Percentiles rank a stretch among this genome's conserved stretches.
Evolutionary conservation across 2,329 filamentous ascomycete species (phyloP).

Genomic region (Graphiopsis chlorocephala): DNA sequence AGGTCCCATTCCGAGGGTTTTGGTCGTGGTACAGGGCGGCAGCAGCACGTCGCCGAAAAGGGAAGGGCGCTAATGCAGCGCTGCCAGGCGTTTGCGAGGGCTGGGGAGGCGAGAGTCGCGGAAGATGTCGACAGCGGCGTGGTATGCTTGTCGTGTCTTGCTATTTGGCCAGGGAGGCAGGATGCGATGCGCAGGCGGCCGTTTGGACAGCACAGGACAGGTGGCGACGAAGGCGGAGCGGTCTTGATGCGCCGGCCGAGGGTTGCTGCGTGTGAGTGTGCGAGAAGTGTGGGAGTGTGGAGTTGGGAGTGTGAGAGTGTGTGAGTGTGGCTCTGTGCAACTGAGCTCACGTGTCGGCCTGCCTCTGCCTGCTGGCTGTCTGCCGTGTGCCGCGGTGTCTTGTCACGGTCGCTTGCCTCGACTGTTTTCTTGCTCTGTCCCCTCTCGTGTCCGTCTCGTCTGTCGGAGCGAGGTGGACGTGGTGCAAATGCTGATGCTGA

Average conservation of each 20-base stretch:
- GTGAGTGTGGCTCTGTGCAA: constrained; percentile 2
- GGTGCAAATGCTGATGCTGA: not conserved
- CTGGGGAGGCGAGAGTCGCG: not conserved
- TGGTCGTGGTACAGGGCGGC: not conserved
- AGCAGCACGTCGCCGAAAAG: constrained; percentile 7
- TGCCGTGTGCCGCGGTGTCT: not conserved
- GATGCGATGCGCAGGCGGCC: not conserved
- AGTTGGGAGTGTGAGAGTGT: not conserved
- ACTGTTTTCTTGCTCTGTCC: not conserved
- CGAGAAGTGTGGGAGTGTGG: not conserved
- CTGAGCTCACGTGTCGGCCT: constrained; percentile 12
- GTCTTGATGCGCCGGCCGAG: not conserved
- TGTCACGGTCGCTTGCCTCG: constrained; percentile 12
- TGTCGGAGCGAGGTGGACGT: not conserved
- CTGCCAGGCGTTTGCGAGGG: not conserved
- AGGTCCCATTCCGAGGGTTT: not conserved
- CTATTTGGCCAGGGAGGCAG: not conserved
- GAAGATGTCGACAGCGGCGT: not conserved
- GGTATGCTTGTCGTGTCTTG: not conserved
- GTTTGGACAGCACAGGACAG: not conserved
- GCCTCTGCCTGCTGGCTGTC: not conserved
- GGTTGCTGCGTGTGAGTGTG: not conserved
- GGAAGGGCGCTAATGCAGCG: not conserved
- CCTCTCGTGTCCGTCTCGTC: not conserved
- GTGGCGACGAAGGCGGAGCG: not conserved